Evolutionary conservation across 352 stramenopile genomes (phyloP), one percentile per base, ranked within the genome.

Genomic region (Pythium insidiosum): DNA sequence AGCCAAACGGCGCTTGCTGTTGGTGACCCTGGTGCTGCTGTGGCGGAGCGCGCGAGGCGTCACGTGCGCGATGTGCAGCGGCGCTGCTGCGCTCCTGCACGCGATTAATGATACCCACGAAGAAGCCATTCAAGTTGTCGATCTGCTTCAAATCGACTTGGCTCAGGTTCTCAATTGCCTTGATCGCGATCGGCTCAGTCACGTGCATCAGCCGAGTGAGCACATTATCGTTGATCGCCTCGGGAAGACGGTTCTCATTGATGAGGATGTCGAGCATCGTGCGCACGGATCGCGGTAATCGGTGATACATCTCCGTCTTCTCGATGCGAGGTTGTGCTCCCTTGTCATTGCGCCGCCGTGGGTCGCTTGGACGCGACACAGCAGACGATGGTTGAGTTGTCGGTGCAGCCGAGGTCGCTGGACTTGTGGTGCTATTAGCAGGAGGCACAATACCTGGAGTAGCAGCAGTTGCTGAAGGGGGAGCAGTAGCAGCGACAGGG

Each of bases 21-120:
- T 33, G 28, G 28, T 33, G 28, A 15, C 28, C 15, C 28, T 9
- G 9, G 9, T 33, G 28, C 28, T 9, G 9, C 15, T 33, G 28
- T 13, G 9, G 15, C 9, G 9, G 9, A 9, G 28, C 28, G 28
- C 28, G 28, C 9, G 28, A 13, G 28, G 9, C 15, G 28, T 33
- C 28, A 15, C 28, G 28, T 15, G 28, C 15, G 28, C 15, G 9
- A 9, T 13, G 9, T 10, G 35, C 20, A 9, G 28, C 9, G 15
- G 74, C 62, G 1, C 67, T 59, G 0, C 58, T 44, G 50, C 79
- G 80, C 37, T 89, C 79, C 19, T 87, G 73, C 10, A 89, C 73
- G 35, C 76, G 76, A 39, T 87, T 89, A 58, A 92, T 87, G 43
- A 92, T 92, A 21, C 79, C 79, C 4, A 89, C 72, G 2, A 92